phyloP scores from a whole-genome alignment of 2,329 filamentous ascomycete genomes.

The Aschersonia sp. region DNA sequence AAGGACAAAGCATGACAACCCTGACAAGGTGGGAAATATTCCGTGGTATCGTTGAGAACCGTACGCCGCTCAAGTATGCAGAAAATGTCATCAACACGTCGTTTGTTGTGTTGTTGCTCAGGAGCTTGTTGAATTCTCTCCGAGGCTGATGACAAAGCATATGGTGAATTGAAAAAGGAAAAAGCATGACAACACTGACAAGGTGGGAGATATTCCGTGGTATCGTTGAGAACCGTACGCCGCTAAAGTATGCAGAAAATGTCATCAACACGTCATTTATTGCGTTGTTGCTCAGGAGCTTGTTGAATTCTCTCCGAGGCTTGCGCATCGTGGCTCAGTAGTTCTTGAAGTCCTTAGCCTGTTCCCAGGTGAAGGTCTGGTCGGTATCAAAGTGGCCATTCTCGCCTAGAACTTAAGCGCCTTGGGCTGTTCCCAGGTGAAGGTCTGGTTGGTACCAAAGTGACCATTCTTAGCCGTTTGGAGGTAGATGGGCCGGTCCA shows the following conservation, averaged over 20 bases:
- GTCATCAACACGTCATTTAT: slow-evolving; percentile 11
- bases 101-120: background rate
- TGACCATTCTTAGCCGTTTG: slow-evolving; percentile 99
- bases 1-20: slow-evolving; percentile 15
- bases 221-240: slow-evolving; percentile 35
- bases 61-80: slow-evolving; percentile 24
- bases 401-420: slow-evolving; percentile 67
- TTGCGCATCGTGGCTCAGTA: background rate
- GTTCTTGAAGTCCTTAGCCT: no score
- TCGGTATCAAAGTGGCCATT: background rate
- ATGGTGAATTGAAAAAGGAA: slow-evolving; percentile 12
- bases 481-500: slow-evolving; percentile 94
- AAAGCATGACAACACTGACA: slow-evolving; percentile 16
- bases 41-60: slow-evolving; percentile 32
- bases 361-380: no score
- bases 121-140: slow-evolving; percentile 25
- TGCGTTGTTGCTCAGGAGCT: background rate
- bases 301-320: slow-evolving; percentile 25
- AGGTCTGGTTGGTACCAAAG: slow-evolving; percentile 92
- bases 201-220: slow-evolving; percentile 16
- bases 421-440: slow-evolving; percentile 99
- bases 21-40: slow-evolving; percentile 15
- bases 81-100: slow-evolving; percentile 17
- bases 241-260: slow-evolving; percentile 21
- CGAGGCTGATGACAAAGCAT: slow-evolving; percentile 5